phyloP scores from a whole-genome alignment of 2,329 filamentous ascomycete species.

The Fusarium domesticum region DNA sequence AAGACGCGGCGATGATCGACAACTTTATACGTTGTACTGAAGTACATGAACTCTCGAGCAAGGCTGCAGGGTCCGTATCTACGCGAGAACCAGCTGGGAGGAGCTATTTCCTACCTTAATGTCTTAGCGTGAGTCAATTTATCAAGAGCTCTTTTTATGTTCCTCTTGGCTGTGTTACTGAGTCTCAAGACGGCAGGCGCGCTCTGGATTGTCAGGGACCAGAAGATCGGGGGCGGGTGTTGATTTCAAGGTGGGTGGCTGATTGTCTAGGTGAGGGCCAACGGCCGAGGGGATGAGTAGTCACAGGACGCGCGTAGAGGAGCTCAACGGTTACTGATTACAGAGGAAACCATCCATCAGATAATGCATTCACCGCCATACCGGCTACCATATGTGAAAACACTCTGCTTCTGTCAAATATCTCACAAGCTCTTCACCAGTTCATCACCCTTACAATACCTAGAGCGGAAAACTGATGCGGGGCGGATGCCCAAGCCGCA shows the following conservation, averaged over 20 bases:
- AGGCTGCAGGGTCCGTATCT: not conserved
- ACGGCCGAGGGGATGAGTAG: not conserved
- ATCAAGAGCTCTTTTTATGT: constrained; percentile 6
- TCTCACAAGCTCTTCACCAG: not conserved
- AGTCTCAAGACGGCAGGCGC: not conserved
- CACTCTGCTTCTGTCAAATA: not conserved
- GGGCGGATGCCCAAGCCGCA: constrained; percentile 11
- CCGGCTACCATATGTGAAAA: not conserved
- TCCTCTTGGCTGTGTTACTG: constrained; percentile 9
- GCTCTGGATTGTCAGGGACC: constrained; percentile 9
- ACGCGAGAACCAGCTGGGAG: no score
- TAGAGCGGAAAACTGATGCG: constrained; percentile 3
- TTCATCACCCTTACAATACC: not conserved
- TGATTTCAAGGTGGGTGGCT: constrained; percentile 17
- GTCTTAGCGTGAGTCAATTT: constrained; percentile 24
- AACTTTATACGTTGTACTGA: no score
- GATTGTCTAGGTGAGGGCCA: not conserved
- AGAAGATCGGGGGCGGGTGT: constrained; percentile 19
- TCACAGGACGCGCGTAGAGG: not conserved
- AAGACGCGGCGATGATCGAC: not conserved
- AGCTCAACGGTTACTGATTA: not conserved
- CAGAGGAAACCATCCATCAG: not conserved
- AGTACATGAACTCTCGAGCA: not conserved
- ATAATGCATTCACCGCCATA: no score
- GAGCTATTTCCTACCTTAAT: not conserved